phyloP scores from a whole-genome alignment of 495 filamentous ascomycete species.

The Aspergillus indologenus region DNA sequence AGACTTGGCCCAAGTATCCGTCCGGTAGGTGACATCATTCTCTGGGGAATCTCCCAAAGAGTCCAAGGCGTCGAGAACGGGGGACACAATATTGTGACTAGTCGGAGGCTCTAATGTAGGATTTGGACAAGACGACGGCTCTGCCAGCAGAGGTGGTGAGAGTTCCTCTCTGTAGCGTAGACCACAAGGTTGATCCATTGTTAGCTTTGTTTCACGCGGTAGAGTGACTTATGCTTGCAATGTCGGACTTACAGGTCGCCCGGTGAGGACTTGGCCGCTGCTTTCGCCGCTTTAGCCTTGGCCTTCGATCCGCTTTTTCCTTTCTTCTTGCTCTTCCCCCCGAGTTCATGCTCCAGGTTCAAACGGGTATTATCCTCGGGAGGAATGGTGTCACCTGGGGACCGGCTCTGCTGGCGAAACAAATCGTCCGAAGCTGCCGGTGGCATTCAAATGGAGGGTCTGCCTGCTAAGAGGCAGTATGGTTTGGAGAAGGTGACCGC shows the following conservation, averaged over 20 bases:
- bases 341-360: conserved; percentile 39
- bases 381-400: conserved; percentile 36
- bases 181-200: not conserved
- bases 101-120: conserved; percentile 26
- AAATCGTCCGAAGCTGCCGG: conserved; percentile 47
- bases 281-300: conserved; percentile 39
- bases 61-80: conserved; percentile 42
- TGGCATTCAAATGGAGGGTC: conserved; percentile 43
- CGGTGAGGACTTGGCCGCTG: conserved; percentile 32
- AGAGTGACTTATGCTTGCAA: not conserved
- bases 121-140: conserved; percentile 39
- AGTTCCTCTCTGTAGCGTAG: conserved; percentile 22
- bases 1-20: conserved; percentile 49
- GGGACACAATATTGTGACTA: conserved; percentile 36
- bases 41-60: conserved; percentile 32
- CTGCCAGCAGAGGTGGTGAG: conserved; percentile 31
- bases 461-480: conserved; percentile 32
- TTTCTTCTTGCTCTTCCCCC: conserved; percentile 48
- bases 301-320: conserved; percentile 37
- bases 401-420: conserved; percentile 43
- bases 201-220: not conserved
- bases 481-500: conserved; percentile 23
- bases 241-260: conserved; percentile 43
- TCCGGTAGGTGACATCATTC: conserved; percentile 37
- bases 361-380: conserved; percentile 25